Base-by-base conservation (phyloP, 106 monocot genomes). In the Triglochin maritima region DNA sequence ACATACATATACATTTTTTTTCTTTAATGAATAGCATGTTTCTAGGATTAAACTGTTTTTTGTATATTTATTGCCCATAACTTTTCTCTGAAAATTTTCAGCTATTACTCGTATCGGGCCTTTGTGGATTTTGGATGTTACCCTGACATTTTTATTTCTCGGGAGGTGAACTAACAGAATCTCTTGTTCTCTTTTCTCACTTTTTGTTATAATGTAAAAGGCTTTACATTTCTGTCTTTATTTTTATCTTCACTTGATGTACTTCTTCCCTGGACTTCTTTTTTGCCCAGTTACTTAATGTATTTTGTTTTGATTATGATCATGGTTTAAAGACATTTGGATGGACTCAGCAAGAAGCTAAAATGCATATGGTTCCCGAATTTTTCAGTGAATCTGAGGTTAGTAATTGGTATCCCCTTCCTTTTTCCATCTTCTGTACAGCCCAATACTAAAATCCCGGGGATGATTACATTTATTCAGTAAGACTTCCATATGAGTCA, bases 81-180 rank as follows among this genome's bases (percentile, higher is more conserved):
- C 11, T 16, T 60, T 50, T 49, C 50, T 70, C 47, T 49, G 16
- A 57, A 71, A 56, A 7, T 67, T 71, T 81, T 48, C 87, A 96
- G 95, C 69, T 96, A 96, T 72, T 96, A 96, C 80, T 90, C 90
- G 6, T 91, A 85, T 74, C 87, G 84, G 80, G 90, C 81, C 49
- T 90, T 74, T 68, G 56, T 76, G 14, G 90, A 96, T 77, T 88
- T 96, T 82, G 95, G 87, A 29, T 29, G 29, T 64, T 85, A 85
- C 76, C 85, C 81, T 50, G 85, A 96, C 57, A 72, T 91, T 46
- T 90, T 96, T 59, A 73, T 96, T 53, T 96, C 87, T 50, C 90
- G 95, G 50, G 95, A 96, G 95, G 95, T 96, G 85, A 66, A 67
- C 4, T 73, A 5, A 10, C 64, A 50, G 42, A n/a, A 44, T 71